Conservation (phyloP, 139 green algal genomes). For the Medakamo hakoo region DNA sequence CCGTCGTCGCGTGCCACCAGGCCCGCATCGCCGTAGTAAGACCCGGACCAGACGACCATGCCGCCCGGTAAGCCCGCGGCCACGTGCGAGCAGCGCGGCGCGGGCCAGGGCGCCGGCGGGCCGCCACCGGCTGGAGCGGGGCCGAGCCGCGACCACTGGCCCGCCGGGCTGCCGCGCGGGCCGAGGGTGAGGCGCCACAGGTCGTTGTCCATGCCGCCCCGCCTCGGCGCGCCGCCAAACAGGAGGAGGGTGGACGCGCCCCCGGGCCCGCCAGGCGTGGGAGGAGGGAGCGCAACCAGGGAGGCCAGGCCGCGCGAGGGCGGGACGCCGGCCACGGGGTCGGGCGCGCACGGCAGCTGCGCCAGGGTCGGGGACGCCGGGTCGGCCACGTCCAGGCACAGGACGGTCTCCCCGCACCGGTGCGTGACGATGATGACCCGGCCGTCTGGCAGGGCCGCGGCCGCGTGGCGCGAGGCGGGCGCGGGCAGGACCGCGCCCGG, state of each 20-base stretch:
- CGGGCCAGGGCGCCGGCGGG: no score
- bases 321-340: background rate
- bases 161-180: no score
- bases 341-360: no score
- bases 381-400: background rate
- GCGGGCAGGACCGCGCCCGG: background rate
- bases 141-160: background rate
- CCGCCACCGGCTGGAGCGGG: no score
- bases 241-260: background rate
- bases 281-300: background rate
- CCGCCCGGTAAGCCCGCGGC: background rate
- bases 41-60: background rate
- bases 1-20: background rate
- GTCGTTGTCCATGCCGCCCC: background rate
- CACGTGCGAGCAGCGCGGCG: background rate
- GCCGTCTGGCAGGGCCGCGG: background rate
- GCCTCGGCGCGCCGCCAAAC: background rate
- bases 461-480: no score
- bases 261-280: no score
- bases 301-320: background rate
- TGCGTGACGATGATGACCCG: background rate
- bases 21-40: background rate
- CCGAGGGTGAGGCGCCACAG: background rate
- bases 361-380: background rate
- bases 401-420: background rate